Conservation (phyloP, 305 asterid species). For the Euphrasia arctica region DNA sequence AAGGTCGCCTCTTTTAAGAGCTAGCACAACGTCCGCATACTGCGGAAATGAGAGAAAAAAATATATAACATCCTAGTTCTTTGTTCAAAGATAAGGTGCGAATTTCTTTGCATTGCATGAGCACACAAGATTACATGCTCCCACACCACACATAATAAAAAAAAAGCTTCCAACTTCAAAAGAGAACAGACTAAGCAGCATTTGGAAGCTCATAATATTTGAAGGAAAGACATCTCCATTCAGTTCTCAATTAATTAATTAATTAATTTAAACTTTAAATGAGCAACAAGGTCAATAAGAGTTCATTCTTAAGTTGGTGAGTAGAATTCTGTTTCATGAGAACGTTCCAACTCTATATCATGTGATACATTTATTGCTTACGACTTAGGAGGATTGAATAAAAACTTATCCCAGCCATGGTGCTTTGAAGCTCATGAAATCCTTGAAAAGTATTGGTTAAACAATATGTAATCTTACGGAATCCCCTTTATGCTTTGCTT, state of each 20-base stretch:
- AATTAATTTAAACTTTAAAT: constrained; percentile 6
- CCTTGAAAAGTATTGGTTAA: constrained; percentile 8
- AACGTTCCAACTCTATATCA: neutral
- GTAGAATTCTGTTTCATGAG: neutral
- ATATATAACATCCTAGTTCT: constrained; percentile 6
- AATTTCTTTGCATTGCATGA: constrained; percentile 9
- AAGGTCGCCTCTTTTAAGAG: constrained; percentile 94
- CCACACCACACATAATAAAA: neutral
- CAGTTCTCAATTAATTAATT: constrained; percentile 13
- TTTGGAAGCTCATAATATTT: neutral
- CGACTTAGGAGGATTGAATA: neutral
- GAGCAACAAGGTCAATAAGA: neutral
- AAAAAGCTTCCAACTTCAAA: neutral
- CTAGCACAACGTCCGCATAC: constrained; percentile 77
- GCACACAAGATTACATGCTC: neutral
- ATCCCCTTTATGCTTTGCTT: neutral
- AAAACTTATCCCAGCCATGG: neutral
- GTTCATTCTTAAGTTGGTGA: constrained; percentile 5
- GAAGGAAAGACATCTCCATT: constrained; percentile 9
- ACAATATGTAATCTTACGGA: neutral
- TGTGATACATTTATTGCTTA: neutral
- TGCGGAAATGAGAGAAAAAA: constrained; percentile 31
- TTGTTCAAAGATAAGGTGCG: constrained; percentile 19
- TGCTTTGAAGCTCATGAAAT: constrained; percentile 2
- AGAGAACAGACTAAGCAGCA: neutral